phyloP scores from a whole-genome alignment of 108 stramenopile genomes.

The Cyclotella cryptica region DNA sequence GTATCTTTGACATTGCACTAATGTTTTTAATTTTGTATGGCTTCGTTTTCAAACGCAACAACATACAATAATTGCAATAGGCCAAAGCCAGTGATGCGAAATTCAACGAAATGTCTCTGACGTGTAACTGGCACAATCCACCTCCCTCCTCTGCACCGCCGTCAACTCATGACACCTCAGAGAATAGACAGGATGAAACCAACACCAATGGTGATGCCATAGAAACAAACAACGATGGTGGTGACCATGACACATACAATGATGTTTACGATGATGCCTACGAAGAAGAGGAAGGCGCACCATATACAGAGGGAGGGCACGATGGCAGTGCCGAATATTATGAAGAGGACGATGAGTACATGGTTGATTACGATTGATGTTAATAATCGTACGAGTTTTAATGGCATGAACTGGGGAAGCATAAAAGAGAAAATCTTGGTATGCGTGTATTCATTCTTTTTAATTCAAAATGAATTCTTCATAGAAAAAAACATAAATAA shows the following conservation, averaged over 20 bases:
- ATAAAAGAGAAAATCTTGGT: no score
- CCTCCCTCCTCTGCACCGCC: not conserved
- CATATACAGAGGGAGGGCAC: no score
- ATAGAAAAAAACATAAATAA: no score
- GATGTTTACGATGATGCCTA: constrained; percentile 11
- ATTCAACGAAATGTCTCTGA: constrained; percentile 23
- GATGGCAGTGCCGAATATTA: no score
- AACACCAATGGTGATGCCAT: not conserved
- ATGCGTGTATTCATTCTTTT: no score
- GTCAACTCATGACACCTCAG: not conserved
- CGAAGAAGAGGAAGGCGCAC: not conserved
- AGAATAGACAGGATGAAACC: constrained; percentile 1
- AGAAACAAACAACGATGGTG: not conserved
- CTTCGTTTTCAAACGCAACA: no score
- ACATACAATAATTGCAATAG: not conserved
- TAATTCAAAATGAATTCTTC: no score
- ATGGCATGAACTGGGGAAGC: no score
- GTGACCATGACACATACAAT: constrained; percentile 1
- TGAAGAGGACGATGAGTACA: no score
- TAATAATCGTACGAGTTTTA: no score
- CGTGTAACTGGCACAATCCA: constrained; percentile 33
- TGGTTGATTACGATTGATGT: no score
- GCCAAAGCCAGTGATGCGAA: constrained; percentile 23
- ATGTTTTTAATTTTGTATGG: not conserved
- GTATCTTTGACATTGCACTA: not conserved